Conservation (phyloP, 2,329 filamentous ascomycete genomes). For the Purpureocillium lavendulum region DNA sequence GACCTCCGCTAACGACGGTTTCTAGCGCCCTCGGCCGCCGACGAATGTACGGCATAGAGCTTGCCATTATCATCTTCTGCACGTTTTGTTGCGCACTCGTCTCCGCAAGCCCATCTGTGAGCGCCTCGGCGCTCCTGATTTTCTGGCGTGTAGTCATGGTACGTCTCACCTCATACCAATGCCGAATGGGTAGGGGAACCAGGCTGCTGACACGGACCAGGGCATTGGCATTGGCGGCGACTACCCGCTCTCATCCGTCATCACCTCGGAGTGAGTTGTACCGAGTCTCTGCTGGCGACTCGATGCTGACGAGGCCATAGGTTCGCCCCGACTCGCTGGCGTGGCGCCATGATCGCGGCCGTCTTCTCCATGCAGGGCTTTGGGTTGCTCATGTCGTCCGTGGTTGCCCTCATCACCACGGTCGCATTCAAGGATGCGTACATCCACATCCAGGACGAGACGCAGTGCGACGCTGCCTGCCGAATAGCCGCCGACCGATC, state of each 20-base stretch:
- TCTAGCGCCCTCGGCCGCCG: conserved; percentile 57
- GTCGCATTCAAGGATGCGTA: conserved; percentile 51
- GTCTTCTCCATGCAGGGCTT: conserved; percentile 83
- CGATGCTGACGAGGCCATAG: conserved; percentile 21
- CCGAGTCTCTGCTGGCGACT: not conserved
- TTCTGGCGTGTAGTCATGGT: conserved; percentile 73
- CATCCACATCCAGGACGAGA: conserved; percentile 27
- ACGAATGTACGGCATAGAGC: conserved; percentile 74
- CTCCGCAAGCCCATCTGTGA: conserved; percentile 51
- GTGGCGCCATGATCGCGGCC: conserved; percentile 74
- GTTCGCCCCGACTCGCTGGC: conserved; percentile 74
- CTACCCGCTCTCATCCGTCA: conserved; percentile 72
- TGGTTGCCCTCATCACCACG: conserved; percentile 63
- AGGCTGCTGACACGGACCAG: conserved; percentile 16
- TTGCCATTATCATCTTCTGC: conserved; percentile 63
- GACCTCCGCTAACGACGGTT: not conserved
- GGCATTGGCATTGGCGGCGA: conserved; percentile 74
- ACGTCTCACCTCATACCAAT: conserved; percentile 7
- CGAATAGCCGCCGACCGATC: conserved; percentile 66
- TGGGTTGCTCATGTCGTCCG: conserved; percentile 65
- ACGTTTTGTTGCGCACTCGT: conserved; percentile 60
- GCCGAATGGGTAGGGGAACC: not conserved
- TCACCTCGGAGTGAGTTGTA: conserved; percentile 60
- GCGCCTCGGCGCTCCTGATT: conserved; percentile 51
- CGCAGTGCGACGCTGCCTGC: conserved; percentile 52